Evolutionary conservation across 768 basidiomycete genomes (phyloP), one percentile per base, ranked within the genome.

Genomic region (Porphyrellus cyaneotinctus): DNA sequence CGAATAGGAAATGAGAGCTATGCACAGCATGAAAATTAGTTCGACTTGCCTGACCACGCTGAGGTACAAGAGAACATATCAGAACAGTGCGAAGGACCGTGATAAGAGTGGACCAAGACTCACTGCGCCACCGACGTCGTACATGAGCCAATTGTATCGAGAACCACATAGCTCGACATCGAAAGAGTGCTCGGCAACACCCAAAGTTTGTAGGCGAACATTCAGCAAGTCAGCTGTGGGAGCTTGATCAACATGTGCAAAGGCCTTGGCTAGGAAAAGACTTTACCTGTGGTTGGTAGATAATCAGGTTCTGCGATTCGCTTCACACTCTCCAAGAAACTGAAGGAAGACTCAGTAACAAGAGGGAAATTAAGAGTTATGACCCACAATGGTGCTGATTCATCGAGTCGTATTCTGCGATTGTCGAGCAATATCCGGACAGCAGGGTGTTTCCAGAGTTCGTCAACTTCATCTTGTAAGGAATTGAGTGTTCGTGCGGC

Each of bases 61-160:
- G 64, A 56, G 51, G 43, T 45, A 35, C 49, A 46, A 52, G 48
- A 52, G 23, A 58, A 47, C 26, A 22, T n/a, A 35, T 51, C 24
- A 48, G 52, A 39, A 28, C 35, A 6, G 37, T 43, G 24, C 11
- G 22, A 47, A 32, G 9, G 18, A 23, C 33, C 23, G 18, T 14
- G 33, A 24, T 42, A 52, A 48, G 24, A 58, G 49, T 38, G 32
- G 17, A 47, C 23, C 17, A 44, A 42, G 42, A 76, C 86, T 65
- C 64, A 90, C 85, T 47, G 87, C 85, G 42, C 90, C 90, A 36
- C 89, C 88, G 33, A 92, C 89, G 65, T 92, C 90, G 64, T 86
- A 92, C 50, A 91, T 73, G 52, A 83, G 79, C 88, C 89, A 91
- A 48, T 83, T 79, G 63, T 86, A 87, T 38, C 75, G 75, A 51